Conservation (phyloP, 257 asterid species). For the Lycium barbarum region DNA sequence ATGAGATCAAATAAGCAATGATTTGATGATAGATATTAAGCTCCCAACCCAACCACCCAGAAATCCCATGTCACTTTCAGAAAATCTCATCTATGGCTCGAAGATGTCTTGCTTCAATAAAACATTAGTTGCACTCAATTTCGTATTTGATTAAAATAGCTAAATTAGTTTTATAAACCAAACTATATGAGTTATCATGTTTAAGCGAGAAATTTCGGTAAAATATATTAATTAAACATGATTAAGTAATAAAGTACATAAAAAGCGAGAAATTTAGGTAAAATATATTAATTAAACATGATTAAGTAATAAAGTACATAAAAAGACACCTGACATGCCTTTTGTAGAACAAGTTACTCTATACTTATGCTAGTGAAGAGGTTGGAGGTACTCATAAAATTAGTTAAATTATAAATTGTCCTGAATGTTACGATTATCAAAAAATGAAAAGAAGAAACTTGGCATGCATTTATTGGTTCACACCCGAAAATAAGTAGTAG, state of each 20-base stretch:
- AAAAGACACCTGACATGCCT: too few species aligned
- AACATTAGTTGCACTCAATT: background rate
- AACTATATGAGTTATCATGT: background rate
- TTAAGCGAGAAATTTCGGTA: background rate
- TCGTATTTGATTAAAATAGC: background rate
- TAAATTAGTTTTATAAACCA: background rate
- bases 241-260: background rate
- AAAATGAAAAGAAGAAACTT: too few species aligned
- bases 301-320: background rate
- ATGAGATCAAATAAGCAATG: background rate
- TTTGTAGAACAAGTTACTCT: too few species aligned
- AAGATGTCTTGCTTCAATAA: background rate
- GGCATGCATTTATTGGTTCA: too few species aligned
- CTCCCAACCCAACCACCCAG: background rate
- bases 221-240: background rate
- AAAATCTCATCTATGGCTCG: background rate
- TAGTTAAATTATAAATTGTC: too few species aligned
- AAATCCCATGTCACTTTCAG: background rate
- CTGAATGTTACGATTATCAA: too few species aligned
- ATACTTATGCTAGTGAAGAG: too few species aligned
- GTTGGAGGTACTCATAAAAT: too few species aligned
- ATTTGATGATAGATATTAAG: background rate
- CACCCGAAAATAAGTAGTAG: too few species aligned
- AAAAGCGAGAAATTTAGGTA: background rate
- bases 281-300: background rate